Evolutionary conservation across 352 stramenopile species (phyloP).

Genomic region (Phytophthora pluvialis): DNA sequence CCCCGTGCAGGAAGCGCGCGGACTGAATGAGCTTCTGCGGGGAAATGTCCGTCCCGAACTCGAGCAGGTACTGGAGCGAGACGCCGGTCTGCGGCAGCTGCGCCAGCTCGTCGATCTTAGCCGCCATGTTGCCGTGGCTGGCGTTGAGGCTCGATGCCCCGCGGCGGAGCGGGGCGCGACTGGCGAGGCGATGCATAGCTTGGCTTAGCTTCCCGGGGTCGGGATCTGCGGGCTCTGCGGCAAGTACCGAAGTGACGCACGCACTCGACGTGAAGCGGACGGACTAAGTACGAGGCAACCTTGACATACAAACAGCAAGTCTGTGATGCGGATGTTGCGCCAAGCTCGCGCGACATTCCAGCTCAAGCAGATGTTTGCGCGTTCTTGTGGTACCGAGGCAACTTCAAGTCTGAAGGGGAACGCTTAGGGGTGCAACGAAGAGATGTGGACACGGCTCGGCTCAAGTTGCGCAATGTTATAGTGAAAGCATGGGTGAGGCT

Average conservation of each 20-base stretch:
- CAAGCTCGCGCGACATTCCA: conserved; percentile 2
- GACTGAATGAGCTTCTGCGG: conserved; percentile 90
- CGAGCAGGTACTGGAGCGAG: conserved; percentile 89
- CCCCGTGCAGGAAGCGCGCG: conserved; percentile 96
- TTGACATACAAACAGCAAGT: conserved; percentile 2
- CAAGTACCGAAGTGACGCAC: conserved; percentile 22
- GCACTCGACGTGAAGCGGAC: conserved; percentile 3
- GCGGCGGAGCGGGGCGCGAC: conserved; percentile 13
- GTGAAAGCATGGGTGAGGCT: not conserved
- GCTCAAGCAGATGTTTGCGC: conserved; percentile 10
- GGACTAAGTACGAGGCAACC: conserved; percentile 5
- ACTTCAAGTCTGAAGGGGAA: conserved; percentile 13
- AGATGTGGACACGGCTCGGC: conserved; percentile 9
- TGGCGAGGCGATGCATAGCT: conserved; percentile 15
- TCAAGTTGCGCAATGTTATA: conserved; percentile 22
- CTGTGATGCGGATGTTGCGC: not conserved
- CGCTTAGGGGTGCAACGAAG: not conserved
- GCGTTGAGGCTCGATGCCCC: conserved; percentile 16
- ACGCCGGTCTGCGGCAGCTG: conserved; percentile 84
- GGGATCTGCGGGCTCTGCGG: not conserved
- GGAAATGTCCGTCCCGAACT: conserved; percentile 85
- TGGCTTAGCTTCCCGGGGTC: not conserved
- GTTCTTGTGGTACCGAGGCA: conserved; percentile 18
- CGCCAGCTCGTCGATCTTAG: conserved; percentile 75
- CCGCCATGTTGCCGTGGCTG: conserved; percentile 56